phyloP scores from a whole-genome alignment of 495 filamentous ascomycete genomes.

The Wilcoxina mikolae region DNA sequence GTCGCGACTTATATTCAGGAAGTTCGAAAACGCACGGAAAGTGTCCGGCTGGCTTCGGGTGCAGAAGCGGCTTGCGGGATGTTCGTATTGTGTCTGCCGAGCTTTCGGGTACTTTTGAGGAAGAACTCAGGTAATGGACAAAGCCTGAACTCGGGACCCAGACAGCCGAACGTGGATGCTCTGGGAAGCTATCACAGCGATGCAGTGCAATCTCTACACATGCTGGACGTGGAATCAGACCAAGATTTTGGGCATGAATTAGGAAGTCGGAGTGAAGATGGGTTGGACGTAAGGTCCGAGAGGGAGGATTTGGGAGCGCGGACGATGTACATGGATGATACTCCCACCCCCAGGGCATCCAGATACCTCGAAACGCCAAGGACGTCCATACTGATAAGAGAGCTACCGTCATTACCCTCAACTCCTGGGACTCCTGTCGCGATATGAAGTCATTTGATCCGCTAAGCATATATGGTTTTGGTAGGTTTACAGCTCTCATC shows the following conservation, averaged over 20 bases:
- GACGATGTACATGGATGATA: background rate
- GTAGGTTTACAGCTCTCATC: too few relatives aligned
- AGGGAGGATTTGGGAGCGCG: background rate
- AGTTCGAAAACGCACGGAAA: background rate
- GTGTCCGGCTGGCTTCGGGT: background rate
- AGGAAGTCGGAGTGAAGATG: background rate
- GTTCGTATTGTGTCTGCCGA: background rate
- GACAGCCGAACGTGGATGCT: background rate
- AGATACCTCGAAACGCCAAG: too few relatives aligned
- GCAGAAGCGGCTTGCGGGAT: background rate
- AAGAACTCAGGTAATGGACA: background rate
- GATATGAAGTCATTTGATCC: too few relatives aligned
- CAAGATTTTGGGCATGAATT: background rate
- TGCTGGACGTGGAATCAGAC: background rate
- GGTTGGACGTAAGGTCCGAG: background rate
- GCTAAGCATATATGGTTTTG: too few relatives aligned
- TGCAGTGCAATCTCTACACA: background rate
- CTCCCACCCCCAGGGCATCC: too few relatives aligned
- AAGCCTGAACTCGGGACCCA: background rate
- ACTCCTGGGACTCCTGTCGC: too few relatives aligned
- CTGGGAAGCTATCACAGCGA: background rate
- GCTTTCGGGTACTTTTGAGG: background rate
- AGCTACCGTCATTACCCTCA: too few relatives aligned
- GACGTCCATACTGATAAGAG: too few relatives aligned
- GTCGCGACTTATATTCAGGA: background rate